Percentiles rank a stretch among this genome's conserved stretches.
phyloP scores from a whole-genome alignment of 768 basidiomycete genomes.

The Lactarius hatsudake region DNA sequence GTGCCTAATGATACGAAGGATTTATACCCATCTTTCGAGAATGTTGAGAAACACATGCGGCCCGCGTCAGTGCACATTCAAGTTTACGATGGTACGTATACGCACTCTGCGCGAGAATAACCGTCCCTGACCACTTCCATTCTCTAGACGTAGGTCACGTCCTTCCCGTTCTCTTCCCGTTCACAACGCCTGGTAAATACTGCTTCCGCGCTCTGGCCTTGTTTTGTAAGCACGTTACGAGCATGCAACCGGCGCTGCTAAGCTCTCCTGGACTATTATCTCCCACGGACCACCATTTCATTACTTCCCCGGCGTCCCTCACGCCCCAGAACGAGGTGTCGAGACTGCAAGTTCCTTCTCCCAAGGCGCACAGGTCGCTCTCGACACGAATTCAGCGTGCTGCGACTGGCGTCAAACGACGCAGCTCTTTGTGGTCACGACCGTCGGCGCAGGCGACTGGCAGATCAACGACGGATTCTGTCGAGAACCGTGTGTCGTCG shows the following conservation, averaged over 20 bases:
- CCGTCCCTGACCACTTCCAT: neutral
- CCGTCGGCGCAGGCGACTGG: neutral
- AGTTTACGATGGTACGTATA: conserved; percentile 78
- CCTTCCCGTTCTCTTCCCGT: conserved; percentile 69
- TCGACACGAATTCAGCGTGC: conserved; percentile 11
- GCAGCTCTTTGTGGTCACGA: conserved; percentile 4
- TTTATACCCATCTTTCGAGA: conserved; percentile 56
- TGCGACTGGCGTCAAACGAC: conserved; percentile 5
- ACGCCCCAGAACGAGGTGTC: neutral
- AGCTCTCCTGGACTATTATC: neutral
- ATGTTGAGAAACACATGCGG: conserved; percentile 50
- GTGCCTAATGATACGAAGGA: conserved; percentile 43
- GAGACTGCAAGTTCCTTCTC: neutral
- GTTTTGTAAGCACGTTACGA: conserved; percentile 66
- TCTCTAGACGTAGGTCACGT: conserved; percentile 65
- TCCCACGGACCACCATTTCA: neutral
- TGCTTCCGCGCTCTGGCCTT: conserved; percentile 75
- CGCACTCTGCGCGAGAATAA: conserved; percentile 15
- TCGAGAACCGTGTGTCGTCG: neutral
- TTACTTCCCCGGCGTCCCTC: neutral
- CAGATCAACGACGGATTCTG: neutral
- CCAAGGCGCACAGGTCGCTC: conserved; percentile 7
- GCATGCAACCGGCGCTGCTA: conserved; percentile 33
- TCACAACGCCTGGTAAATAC: conserved; percentile 75
- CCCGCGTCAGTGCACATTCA: conserved; percentile 88